Percentiles rank a stretch among this genome's conserved stretches.
phyloP scores from a whole-genome alignment of 1,284 basidiomycete genomes.

The Rhodotorula mucilaginosa region DNA sequence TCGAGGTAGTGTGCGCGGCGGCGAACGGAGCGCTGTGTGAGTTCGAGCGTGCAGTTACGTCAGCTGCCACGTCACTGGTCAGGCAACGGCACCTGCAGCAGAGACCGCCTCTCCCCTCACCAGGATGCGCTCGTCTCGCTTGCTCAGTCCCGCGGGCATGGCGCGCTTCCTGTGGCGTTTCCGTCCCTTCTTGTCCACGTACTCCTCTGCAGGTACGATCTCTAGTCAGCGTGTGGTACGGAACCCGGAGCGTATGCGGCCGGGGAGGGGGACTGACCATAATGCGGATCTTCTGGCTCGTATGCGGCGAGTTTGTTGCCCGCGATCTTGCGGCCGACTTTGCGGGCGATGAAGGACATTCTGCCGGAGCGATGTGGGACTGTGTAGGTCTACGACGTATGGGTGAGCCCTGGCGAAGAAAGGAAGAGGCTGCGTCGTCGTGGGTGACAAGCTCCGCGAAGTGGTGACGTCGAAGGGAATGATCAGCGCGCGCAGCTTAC shows the following conservation, averaged over 20 bases:
- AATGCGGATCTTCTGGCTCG: conserved; percentile 32
- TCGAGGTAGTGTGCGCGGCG: conserved; percentile 83
- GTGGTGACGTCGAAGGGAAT: no score
- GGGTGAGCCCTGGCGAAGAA: no score
- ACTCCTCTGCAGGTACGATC: background rate
- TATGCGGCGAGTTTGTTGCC: background rate
- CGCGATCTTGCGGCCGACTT: conserved; percentile 16
- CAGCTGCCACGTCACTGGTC: no score
- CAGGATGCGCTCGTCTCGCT: conserved; percentile 38
- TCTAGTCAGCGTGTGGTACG: background rate
- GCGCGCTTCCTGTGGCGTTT: conserved; percentile 33
- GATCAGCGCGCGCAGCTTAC: no score
- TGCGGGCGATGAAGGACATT: conserved; percentile 29
- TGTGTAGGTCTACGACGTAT: no score
- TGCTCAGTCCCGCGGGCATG: conserved; percentile 34
- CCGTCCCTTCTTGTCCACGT: conserved; percentile 19
- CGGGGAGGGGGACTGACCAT: conserved; percentile 3
- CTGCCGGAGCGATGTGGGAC: no score
- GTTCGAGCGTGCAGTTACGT: no score
- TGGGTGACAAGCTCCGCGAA: no score
- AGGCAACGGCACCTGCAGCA: no score
- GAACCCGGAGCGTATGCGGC: background rate
- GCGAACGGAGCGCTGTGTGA: conserved; percentile 42
- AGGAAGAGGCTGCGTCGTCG: no score
- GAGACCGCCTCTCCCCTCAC: conserved; percentile 6